A percentile compares a stretch with the other conserved stretches of the same genome.
Evolutionary conservation across 371 early-diverging fungal genomes (phyloP).

Genomic region (Mortierella sp.): DNA sequence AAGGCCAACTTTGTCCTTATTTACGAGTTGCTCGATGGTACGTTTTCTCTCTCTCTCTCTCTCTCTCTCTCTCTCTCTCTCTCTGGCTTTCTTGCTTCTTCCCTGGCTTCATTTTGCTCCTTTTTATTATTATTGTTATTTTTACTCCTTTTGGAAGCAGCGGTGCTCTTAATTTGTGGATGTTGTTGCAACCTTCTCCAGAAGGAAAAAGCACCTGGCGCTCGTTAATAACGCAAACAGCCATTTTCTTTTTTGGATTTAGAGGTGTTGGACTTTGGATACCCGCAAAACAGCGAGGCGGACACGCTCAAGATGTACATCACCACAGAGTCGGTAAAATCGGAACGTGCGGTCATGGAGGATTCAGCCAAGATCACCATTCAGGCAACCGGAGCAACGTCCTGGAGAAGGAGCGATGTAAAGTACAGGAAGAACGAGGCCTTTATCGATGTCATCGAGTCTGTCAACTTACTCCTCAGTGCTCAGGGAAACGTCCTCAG

Average conservation of each 20-base stretch:
- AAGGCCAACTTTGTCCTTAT: slow-evolving; percentile 93
- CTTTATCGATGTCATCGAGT: slow-evolving; percentile 91
- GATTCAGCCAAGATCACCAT: slow-evolving; percentile 88
- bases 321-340: slow-evolving; percentile 88
- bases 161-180: slow-evolving; percentile 5
- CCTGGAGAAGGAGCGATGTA: slow-evolving; percentile 91
- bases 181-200: not conserved
- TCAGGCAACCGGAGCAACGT: slow-evolving; percentile 92
- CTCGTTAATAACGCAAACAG: not conserved
- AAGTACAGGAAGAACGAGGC: slow-evolving; percentile 93
- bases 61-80: not conserved
- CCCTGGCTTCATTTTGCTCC: not conserved
- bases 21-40: slow-evolving; percentile 93
- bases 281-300: slow-evolving; percentile 91
- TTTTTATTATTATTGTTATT: not conserved
- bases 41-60: slow-evolving; percentile 10
- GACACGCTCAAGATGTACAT: slow-evolving; percentile 92
- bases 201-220: not conserved
- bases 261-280: slow-evolving; percentile 95
- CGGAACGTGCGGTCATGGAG: slow-evolving; percentile 77
- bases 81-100: not conserved
- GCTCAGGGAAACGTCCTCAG: slow-evolving; percentile 81
- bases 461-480: slow-evolving; percentile 85
- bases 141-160: not conserved
- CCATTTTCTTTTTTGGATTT: not conserved